Evolutionary conservation across 768 basidiomycete species (phyloP).

Genomic region (Boletus tylopilopsis): DNA sequence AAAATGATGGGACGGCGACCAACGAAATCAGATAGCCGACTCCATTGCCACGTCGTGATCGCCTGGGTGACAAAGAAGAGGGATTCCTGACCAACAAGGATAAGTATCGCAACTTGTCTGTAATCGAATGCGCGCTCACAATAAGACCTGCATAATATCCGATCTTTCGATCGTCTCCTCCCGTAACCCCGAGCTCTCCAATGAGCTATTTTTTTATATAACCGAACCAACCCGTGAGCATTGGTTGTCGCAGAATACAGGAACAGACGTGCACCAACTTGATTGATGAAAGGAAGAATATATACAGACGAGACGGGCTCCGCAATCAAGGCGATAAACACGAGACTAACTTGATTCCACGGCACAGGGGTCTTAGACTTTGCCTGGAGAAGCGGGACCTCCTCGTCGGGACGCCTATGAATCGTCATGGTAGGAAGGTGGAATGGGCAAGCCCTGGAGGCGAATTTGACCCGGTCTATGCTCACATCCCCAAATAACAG

Average conservation of each 20-base stretch:
- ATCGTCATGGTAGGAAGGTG: no score
- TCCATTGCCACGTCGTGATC: slow-evolving; percentile 59
- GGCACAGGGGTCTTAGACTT: slow-evolving; percentile 43
- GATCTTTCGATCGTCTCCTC: slow-evolving; percentile 59
- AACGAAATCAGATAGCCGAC: slow-evolving; percentile 54
- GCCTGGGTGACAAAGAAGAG: slow-evolving; percentile 60
- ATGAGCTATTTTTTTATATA: slow-evolving; percentile 41
- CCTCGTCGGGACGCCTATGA: slow-evolving; percentile 22
- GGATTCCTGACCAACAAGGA: slow-evolving; percentile 47
- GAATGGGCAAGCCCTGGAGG: no score
- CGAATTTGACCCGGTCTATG: no score
- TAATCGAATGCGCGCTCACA: slow-evolving; percentile 35
- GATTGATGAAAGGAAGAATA: slow-evolving; percentile 62
- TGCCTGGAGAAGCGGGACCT: slow-evolving; percentile 40
- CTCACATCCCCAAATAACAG: no score
- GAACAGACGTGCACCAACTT: slow-evolving; percentile 31
- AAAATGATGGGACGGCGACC: slow-evolving; percentile 63
- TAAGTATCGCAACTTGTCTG: neutral
- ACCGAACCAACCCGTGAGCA: no score
- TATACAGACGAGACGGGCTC: slow-evolving; percentile 53
- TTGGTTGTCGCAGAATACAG: neutral
- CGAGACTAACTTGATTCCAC: slow-evolving; percentile 49
- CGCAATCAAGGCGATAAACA: slow-evolving; percentile 24
- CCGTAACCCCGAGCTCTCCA: slow-evolving; percentile 53
- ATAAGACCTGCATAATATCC: slow-evolving; percentile 64